Conservation (phyloP, 2,329 filamentous ascomycete species). For the Xylariaceae sp. region DNA sequence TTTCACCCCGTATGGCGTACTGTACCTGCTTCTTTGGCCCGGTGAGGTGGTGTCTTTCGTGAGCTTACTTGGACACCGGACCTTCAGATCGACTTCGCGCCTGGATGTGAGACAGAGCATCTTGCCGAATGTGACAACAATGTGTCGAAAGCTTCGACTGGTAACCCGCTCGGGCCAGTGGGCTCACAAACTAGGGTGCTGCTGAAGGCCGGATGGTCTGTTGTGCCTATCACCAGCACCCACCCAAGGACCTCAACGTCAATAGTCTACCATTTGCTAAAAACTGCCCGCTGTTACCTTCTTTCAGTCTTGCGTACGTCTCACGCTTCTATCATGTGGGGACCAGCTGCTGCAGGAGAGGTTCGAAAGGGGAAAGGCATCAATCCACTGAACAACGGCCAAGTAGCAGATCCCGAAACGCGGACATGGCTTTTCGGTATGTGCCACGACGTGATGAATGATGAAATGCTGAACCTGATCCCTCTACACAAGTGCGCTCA, state of each 20-base stretch:
- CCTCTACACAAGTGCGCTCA: slow-evolving; percentile 12
- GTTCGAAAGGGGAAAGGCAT: slow-evolving; percentile 27
- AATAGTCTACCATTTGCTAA: slow-evolving; percentile 19
- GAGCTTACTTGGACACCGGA: slow-evolving; percentile 12
- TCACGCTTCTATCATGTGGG: slow-evolving; percentile 12
- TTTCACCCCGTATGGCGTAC: slow-evolving; percentile 8
- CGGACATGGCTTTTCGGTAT: slow-evolving; percentile 15
- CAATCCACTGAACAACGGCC: slow-evolving; percentile 21
- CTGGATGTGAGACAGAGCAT: slow-evolving; percentile 23
- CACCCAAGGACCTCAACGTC: slow-evolving; percentile 16
- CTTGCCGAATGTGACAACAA: slow-evolving; percentile 20
- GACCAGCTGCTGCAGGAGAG: slow-evolving; percentile 28
- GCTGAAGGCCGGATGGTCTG: slow-evolving; percentile 19
- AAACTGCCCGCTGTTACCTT: slow-evolving; percentile 13
- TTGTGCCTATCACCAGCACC: slow-evolving; percentile 25
- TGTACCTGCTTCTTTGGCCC: slow-evolving; percentile 30
- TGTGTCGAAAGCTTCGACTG: slow-evolving; percentile 20
- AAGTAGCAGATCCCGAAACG: slow-evolving; percentile 19
- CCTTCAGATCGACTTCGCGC: slow-evolving; percentile 20
- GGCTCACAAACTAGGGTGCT: slow-evolving; percentile 19
- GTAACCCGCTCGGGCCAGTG: slow-evolving; percentile 19
- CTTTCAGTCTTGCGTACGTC: slow-evolving; percentile 16
- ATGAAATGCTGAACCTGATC: slow-evolving; percentile 16
- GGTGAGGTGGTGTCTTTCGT: slow-evolving; percentile 19
- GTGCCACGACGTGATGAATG: slow-evolving; percentile 21